These are phyloP conservation scores for Pyrenochaeta sp. DNA, from an alignment of 2,329 filamentous ascomycete genomes.

Conservation along the genomic window DNA sequence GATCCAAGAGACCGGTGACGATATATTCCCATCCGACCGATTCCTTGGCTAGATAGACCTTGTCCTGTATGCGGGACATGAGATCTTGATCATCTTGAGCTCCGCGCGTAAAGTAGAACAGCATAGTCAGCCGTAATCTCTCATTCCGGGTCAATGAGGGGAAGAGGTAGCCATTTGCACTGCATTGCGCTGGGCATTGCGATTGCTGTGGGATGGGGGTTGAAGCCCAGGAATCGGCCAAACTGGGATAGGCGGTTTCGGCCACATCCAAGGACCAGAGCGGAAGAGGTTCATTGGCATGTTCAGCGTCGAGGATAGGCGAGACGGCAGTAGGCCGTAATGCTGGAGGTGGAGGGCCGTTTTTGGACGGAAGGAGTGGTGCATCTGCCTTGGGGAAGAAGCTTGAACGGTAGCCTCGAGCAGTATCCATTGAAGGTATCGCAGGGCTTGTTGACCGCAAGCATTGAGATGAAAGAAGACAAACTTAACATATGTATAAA, in stretches of 20 bases:
- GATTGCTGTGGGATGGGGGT: slow-evolving; percentile 25
- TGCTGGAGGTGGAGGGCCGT: slow-evolving; percentile 19
- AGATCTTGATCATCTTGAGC: slow-evolving; percentile 52
- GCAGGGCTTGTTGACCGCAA: neutral
- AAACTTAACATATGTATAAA: neutral
- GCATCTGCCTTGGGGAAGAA: slow-evolving; percentile 40
- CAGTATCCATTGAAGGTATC: slow-evolving; percentile 17
- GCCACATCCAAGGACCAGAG: slow-evolving; percentile 22
- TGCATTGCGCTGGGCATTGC: slow-evolving; percentile 9
- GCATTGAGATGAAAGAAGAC: slow-evolving; percentile 6
- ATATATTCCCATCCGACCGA: slow-evolving; percentile 56
- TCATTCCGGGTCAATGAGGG: slow-evolving; percentile 48
- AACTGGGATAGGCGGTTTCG: slow-evolving; percentile 23
- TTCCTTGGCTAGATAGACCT: slow-evolving; percentile 51
- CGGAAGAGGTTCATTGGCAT: slow-evolving; percentile 25
- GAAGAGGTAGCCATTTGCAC: slow-evolving; percentile 42
- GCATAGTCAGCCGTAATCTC: slow-evolving; percentile 46
- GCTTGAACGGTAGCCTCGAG: slow-evolving; percentile 14
- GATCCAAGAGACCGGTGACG: slow-evolving; percentile 55
- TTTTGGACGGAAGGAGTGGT: slow-evolving; percentile 27
- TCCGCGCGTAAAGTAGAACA: slow-evolving; percentile 56
- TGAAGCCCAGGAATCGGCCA: slow-evolving; percentile 20
- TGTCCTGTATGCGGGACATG: slow-evolving; percentile 53
- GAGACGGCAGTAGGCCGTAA: slow-evolving; percentile 27
- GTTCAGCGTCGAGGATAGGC: slow-evolving; percentile 32